phyloP scores from a whole-genome alignment of 352 stramenopile species.

The Phytophthora syringae region DNA sequence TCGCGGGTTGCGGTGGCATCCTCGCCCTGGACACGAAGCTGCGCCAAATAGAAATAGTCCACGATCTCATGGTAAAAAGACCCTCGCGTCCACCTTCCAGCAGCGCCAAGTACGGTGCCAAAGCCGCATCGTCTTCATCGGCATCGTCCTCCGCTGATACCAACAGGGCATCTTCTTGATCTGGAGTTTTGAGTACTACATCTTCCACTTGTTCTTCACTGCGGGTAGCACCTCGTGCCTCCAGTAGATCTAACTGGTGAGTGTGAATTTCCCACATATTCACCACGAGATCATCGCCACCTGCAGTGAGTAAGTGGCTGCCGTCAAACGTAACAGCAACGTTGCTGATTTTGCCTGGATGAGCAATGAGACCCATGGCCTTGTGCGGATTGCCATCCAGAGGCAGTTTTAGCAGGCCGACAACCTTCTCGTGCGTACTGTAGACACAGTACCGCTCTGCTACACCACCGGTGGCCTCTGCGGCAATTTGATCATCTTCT shows the following conservation, averaged over 20 bases:
- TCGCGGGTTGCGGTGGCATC: slow-evolving; percentile 75
- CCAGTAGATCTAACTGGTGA: slow-evolving; percentile 71
- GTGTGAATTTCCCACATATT: slow-evolving; percentile 93
- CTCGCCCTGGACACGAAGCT: slow-evolving; percentile 92
- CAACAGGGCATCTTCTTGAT: background rate
- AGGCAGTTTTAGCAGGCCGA: slow-evolving; percentile 88
- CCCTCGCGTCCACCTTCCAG: slow-evolving; percentile 84
- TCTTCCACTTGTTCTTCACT: slow-evolving; percentile 9
- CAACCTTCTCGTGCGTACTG: slow-evolving; percentile 84
- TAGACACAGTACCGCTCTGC: slow-evolving; percentile 81
- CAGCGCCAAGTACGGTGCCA: slow-evolving; percentile 85
- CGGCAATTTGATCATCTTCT: slow-evolving; percentile 24
- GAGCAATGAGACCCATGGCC: slow-evolving; percentile 93
- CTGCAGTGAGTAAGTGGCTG: slow-evolving; percentile 87
- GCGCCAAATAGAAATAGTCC: slow-evolving; percentile 95
- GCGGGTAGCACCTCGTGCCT: slow-evolving; percentile 40
- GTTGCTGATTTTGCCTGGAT: slow-evolving; percentile 89
- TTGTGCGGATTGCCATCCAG: slow-evolving; percentile 94
- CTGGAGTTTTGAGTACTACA: background rate
- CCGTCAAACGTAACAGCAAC: slow-evolving; percentile 88
- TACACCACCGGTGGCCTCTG: slow-evolving; percentile 23
- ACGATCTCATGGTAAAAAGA: slow-evolving; percentile 92
- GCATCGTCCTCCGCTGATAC: slow-evolving; percentile 6
- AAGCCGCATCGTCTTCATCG: slow-evolving; percentile 22
- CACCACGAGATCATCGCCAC: slow-evolving; percentile 89